A percentile compares a stretch with the other conserved stretches of the same genome.
Evolutionary conservation across 345 rosid genomes (phyloP).

Genomic region (Capsella bursapastoris): DNA sequence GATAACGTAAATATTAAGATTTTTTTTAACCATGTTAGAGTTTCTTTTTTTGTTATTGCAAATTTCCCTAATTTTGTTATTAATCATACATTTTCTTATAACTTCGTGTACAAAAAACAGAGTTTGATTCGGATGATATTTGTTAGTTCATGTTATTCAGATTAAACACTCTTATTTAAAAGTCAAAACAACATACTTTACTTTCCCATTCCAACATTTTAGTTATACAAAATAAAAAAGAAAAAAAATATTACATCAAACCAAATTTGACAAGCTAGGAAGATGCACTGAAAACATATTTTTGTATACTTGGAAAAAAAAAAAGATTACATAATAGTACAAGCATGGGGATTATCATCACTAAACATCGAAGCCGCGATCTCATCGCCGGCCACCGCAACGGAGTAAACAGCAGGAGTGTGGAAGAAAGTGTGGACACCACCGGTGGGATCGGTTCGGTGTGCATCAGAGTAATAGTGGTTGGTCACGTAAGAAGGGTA

Average conservation of each 20-base stretch:
- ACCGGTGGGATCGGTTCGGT: constrained; percentile 49
- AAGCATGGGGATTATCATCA: constrained; percentile 91
- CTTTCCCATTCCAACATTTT: constrained; percentile 6
- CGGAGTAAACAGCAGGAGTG: constrained; percentile 76
- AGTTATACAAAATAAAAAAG: background rate
- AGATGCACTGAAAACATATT: constrained; percentile 7
- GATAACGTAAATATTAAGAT: too few relatives aligned
- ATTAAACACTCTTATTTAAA: background rate
- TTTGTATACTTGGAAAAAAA: background rate
- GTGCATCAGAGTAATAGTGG: constrained; percentile 70
- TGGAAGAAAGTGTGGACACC: constrained; percentile 75
- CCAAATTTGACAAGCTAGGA: background rate
- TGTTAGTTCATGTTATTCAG: background rate
- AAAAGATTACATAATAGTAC: constrained; percentile 63
- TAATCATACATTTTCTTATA: too few relatives aligned
- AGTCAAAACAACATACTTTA: background rate
- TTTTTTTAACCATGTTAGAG: too few relatives aligned
- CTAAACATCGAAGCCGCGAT: constrained; percentile 84
- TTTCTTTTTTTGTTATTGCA: too few relatives aligned
- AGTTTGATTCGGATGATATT: background rate
- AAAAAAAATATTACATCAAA: background rate
- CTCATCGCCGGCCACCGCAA: constrained; percentile 86
- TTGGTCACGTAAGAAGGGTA: constrained; percentile 73
- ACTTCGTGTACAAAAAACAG: background rate
- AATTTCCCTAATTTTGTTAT: too few relatives aligned